Conservation (phyloP, 1,139 yeast genomes). For the Suhomyces bolitotheri region DNA sequence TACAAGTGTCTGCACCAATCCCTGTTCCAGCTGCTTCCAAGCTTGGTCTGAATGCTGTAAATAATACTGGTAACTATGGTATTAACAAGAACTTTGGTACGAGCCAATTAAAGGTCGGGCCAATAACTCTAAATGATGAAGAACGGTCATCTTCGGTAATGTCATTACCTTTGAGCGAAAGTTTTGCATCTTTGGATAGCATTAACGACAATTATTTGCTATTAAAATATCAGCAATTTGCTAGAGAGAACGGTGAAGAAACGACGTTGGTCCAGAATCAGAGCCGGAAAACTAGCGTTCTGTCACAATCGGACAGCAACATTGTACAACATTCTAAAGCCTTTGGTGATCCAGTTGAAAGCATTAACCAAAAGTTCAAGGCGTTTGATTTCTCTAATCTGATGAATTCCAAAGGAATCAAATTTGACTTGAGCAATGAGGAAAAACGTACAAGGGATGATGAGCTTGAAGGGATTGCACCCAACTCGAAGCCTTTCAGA, state of each 20-base stretch:
- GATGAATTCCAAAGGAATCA: constrained; percentile 31
- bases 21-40: constrained; percentile 17
- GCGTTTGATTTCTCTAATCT: constrained; percentile 39
- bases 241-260: constrained; percentile 8
- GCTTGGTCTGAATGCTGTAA: constrained; percentile 2
- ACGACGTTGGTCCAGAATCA: neutral
- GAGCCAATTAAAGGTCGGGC: constrained; percentile 32
- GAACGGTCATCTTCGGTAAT: constrained; percentile 40
- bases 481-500: constrained; percentile 12
- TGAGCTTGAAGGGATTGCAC: constrained; percentile 19
- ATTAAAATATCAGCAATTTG: constrained; percentile 37
- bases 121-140: constrained; percentile 27
- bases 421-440: constrained; percentile 6
- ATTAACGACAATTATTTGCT: constrained; percentile 58
- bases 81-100: neutral
- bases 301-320: constrained; percentile 13
- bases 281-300: constrained; percentile 12
- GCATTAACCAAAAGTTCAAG: constrained; percentile 36
- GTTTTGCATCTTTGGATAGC: constrained; percentile 78
- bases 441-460: constrained; percentile 6
- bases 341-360: constrained; percentile 5
- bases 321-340: neutral
- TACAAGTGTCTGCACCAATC: constrained; percentile 21
- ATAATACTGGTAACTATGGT: neutral
- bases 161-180: constrained; percentile 64